A percentile compares a stretch with the other conserved stretches of the same genome.
Conservation (phyloP, 2,329 filamentous ascomycete species). For the Sporothrix brunneoviolacea region DNA sequence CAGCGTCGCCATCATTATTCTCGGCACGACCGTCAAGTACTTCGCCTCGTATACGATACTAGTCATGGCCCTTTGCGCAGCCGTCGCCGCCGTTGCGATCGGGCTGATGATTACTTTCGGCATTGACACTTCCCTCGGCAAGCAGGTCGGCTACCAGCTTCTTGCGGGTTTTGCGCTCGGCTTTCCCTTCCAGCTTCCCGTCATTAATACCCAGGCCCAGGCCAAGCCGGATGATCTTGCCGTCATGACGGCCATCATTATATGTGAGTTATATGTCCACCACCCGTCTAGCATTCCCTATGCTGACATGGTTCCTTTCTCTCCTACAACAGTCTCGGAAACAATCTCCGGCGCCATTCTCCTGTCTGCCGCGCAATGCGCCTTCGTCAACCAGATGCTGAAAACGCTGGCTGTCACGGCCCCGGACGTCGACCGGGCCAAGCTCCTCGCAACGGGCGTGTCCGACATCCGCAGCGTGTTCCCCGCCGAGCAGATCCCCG, state of each 20-base stretch:
- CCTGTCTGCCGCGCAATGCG: slow-evolving; percentile 35
- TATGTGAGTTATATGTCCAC: slow-evolving; percentile 16
- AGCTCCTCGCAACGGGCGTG: slow-evolving; percentile 31
- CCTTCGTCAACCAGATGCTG: slow-evolving; percentile 33
- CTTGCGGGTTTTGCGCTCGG: slow-evolving; percentile 41
- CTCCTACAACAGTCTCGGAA: slow-evolving; percentile 28
- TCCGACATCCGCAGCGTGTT: slow-evolving; percentile 47
- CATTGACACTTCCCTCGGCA: slow-evolving; percentile 24
- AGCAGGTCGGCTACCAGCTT: slow-evolving; percentile 44
- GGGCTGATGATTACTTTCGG: slow-evolving; percentile 34
- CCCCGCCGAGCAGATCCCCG: slow-evolving; percentile 34
- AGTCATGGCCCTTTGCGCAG: slow-evolving; percentile 23
- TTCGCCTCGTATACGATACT: slow-evolving; percentile 31
- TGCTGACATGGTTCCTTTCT: slow-evolving; percentile 10
- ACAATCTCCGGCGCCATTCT: slow-evolving; percentile 43
- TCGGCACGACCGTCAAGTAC: slow-evolving; percentile 29
- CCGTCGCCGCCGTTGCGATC: slow-evolving; percentile 29
- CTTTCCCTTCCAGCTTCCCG: slow-evolving; percentile 37
- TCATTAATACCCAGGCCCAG: slow-evolving; percentile 31
- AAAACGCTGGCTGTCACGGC: slow-evolving; percentile 19
- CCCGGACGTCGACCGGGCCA: slow-evolving; percentile 9
- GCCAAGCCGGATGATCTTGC: slow-evolving; percentile 30
- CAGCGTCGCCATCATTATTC: slow-evolving; percentile 29
- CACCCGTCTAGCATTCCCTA: slow-evolving; percentile 21
- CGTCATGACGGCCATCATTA: slow-evolving; percentile 32